Conservation (phyloP, 2,329 filamentous ascomycete species). For the Leptographium lundbergii region DNA sequence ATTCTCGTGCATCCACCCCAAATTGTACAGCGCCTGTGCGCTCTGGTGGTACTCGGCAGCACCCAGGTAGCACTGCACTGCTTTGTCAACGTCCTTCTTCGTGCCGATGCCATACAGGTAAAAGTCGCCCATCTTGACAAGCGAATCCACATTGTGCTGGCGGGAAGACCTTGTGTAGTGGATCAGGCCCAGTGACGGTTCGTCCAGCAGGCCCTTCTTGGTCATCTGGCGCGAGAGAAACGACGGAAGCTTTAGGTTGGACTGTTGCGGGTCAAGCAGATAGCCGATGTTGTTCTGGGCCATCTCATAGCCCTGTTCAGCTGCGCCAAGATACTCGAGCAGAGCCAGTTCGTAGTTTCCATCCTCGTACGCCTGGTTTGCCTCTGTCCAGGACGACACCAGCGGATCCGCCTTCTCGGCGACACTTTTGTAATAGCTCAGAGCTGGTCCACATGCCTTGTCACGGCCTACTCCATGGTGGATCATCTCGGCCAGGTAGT, state of each 20-base stretch:
- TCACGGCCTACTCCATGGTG: slow-evolving; percentile 71
- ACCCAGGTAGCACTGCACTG: slow-evolving; percentile 82
- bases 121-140: slow-evolving; percentile 98
- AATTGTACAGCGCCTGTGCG: slow-evolving; percentile 90
- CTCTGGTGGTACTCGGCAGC: slow-evolving; percentile 86
- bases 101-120: slow-evolving; percentile 76
- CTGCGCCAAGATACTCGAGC: slow-evolving; percentile 72
- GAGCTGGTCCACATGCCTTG: slow-evolving; percentile 62
- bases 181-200: slow-evolving; percentile 58
- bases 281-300: slow-evolving; percentile 86
- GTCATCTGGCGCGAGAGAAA: slow-evolving; percentile 25
- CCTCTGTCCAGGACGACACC: slow-evolving; percentile 69
- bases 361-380: slow-evolving; percentile 67
- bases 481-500: slow-evolving; percentile 82
- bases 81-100: slow-evolving; percentile 62
- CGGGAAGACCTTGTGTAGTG: slow-evolving; percentile 94
- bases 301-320: slow-evolving; percentile 83
- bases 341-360: slow-evolving; percentile 72
- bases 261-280: slow-evolving; percentile 63
- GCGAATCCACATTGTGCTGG: slow-evolving; percentile 82
- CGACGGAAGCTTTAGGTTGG: slow-evolving; percentile 42
- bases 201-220: slow-evolving; percentile 28
- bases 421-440: slow-evolving; percentile 72
- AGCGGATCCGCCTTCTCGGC: slow-evolving; percentile 60
- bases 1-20: slow-evolving; percentile 99